phyloP scores from a whole-genome alignment of 2,329 filamentous ascomycete species.

The Neodidymelliopsis sp. region DNA sequence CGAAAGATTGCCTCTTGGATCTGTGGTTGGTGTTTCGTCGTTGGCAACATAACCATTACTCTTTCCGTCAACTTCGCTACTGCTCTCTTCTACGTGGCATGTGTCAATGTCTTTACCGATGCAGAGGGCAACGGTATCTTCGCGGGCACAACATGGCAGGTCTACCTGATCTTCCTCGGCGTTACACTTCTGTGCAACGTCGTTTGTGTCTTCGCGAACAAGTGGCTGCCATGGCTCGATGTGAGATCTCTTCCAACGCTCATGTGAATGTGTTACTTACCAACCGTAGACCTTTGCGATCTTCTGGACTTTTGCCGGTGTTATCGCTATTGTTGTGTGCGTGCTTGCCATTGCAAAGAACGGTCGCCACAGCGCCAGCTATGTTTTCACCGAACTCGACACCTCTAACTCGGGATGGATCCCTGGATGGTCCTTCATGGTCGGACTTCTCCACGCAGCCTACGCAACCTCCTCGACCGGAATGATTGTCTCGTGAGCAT shows the following conservation, averaged over 20 bases:
- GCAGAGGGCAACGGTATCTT: conserved; percentile 57
- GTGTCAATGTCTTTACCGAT: conserved; percentile 63
- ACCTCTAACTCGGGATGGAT: conserved; percentile 70
- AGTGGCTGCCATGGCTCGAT: conserved; percentile 67
- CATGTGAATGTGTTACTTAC: conserved; percentile 30
- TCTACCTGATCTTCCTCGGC: conserved; percentile 58
- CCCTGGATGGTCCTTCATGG: conserved; percentile 75
- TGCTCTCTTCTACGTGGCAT: conserved; percentile 62
- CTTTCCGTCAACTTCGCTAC: conserved; percentile 82
- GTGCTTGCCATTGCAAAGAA: conserved; percentile 72
- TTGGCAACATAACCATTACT: conserved; percentile 83
- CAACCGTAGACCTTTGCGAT: conserved; percentile 69
- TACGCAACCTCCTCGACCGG: conserved; percentile 79
- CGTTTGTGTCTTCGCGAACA: conserved; percentile 61
- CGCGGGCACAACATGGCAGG: conserved; percentile 53
- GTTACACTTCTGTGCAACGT: conserved; percentile 60
- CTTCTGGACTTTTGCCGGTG: conserved; percentile 76
- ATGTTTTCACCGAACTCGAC: conserved; percentile 74
- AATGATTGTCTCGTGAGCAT: conserved; percentile 77
- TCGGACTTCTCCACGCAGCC: conserved; percentile 74
- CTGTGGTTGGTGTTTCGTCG: conserved; percentile 77
- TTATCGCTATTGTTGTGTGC: conserved; percentile 69
- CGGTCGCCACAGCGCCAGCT: conserved; percentile 68
- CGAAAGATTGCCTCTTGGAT: conserved; percentile 73
- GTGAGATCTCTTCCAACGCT: conserved; percentile 59